Conservation (phyloP, 805 yeast species). For the Teunomyces tritomae region DNA sequence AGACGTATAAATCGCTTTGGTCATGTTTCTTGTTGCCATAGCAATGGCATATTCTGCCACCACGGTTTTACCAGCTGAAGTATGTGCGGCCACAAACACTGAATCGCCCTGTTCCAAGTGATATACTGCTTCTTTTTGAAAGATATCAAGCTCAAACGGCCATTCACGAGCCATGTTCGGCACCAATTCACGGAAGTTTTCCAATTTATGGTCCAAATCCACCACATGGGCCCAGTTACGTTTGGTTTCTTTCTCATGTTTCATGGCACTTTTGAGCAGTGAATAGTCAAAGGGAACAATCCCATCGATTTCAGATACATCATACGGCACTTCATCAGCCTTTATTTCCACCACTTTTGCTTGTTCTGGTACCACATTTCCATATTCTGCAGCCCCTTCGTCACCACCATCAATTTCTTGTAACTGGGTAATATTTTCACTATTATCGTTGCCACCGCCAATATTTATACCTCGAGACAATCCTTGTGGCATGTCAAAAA, state of each 20-base stretch:
- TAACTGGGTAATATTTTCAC: constrained; percentile 10
- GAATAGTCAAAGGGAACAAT: constrained; percentile 35
- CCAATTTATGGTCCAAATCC: constrained; percentile 77
- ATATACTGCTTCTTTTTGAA: constrained; percentile 95
- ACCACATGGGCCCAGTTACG: constrained; percentile 95
- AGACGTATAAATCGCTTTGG: constrained; percentile 93
- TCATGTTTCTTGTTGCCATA: constrained; percentile 93
- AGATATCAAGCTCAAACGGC: constrained; percentile 93
- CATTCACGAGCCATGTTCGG: constrained; percentile 92
- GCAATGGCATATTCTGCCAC: constrained; percentile 98
- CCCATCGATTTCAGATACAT: constrained; percentile 48
- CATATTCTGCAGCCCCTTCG: constrained; percentile 8
- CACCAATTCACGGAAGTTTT: constrained; percentile 81
- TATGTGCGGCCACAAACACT: constrained; percentile 97
- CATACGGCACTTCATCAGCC: constrained; percentile 21
- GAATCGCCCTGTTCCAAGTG: constrained; percentile 98
- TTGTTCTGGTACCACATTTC: constrained; percentile 4
- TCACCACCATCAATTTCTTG: constrained; percentile 10
- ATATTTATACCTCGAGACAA: constrained; percentile 64
- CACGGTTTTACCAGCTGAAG: constrained; percentile 98
- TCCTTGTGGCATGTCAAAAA: constrained; percentile 83
- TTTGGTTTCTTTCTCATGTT: constrained; percentile 29
- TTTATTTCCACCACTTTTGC: not conserved
- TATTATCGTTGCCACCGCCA: constrained; percentile 7
- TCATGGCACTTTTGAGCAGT: constrained; percentile 20